Evolutionary conservation across 108 stramenopile genomes (phyloP).

Genomic region (Aurantiochytrium sp.): DNA sequence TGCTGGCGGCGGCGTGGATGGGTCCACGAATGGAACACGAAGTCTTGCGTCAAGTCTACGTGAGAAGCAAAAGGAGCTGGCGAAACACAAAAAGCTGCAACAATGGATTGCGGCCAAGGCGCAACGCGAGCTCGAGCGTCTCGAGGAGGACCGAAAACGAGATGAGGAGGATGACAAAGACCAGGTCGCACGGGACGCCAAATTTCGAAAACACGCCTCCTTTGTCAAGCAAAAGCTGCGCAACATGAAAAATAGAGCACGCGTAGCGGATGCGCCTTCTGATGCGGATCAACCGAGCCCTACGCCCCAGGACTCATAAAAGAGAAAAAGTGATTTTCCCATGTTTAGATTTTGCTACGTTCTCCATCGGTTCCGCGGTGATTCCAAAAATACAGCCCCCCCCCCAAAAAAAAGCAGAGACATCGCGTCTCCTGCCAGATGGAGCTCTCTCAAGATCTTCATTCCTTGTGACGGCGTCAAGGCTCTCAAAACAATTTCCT

Average conservation of each 20-base stretch:
- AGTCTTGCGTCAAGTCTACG: neutral
- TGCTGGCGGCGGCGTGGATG: neutral
- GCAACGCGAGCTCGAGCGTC: constrained; percentile 27
- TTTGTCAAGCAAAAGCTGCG: neutral
- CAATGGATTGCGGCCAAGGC: constrained; percentile 49
- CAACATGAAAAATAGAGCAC: neutral
- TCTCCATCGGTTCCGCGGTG: no score
- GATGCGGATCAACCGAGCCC: neutral
- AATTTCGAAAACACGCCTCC: neutral
- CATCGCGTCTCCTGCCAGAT: no score
- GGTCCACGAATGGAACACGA: no score
- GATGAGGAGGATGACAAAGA: neutral
- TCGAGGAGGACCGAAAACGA: constrained; percentile 13
- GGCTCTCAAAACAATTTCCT: no score
- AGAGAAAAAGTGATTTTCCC: neutral
- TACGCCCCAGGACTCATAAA: neutral
- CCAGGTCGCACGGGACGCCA: neutral
- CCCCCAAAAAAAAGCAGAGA: no score
- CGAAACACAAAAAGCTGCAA: constrained; percentile 44
- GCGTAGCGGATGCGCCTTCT: neutral
- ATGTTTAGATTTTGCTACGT: no score
- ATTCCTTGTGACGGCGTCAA: no score
- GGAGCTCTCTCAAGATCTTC: no score
- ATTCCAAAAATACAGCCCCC: no score
- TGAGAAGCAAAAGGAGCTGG: constrained; percentile 30